These are phyloP conservation scores for Neoboletus magnificus DNA, from an alignment of 768 basidiomycete species.

Conservation along the genomic window DNA sequence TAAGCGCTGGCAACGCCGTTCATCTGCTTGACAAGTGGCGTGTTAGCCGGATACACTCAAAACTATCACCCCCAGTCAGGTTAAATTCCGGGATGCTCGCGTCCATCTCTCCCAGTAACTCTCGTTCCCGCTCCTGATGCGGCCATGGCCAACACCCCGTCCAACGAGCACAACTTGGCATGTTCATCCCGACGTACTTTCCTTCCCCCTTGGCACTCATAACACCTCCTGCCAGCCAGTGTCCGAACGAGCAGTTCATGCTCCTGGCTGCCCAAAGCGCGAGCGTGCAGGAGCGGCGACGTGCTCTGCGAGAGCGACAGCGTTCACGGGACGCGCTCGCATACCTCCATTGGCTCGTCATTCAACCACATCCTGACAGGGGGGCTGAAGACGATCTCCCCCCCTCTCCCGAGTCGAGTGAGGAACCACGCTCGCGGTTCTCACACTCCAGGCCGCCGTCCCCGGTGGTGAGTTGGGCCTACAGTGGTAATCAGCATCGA, in stretches of 20 bases:
- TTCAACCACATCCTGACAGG: background rate
- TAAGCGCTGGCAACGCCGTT: background rate
- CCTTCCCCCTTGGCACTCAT: background rate
- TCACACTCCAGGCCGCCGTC: constrained; percentile 15
- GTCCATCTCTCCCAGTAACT: background rate
- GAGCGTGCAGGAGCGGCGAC: constrained; percentile 19
- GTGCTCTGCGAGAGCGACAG: constrained; percentile 10
- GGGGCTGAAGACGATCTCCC: background rate
- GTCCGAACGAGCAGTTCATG: constrained; percentile 10
- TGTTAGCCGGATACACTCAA: too few relatives aligned
- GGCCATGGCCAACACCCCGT: background rate
- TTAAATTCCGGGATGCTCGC: background rate
- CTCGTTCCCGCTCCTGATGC: constrained; percentile 3
- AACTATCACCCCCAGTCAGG: background rate
- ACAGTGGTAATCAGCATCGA: background rate
- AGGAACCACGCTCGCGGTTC: constrained; percentile 23
- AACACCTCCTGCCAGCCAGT: background rate
- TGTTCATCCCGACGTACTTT: background rate
- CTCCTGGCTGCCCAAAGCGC: constrained; percentile 16
- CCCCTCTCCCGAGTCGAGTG: constrained; percentile 2
- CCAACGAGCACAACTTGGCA: constrained; percentile 5
- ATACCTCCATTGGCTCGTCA: constrained; percentile 5
- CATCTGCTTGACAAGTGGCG: background rate
- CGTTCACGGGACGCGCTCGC: background rate
- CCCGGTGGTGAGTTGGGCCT: constrained; percentile 13